Conservation (phyloP, 768 basidiomycete species). For the Postia placenta region DNA sequence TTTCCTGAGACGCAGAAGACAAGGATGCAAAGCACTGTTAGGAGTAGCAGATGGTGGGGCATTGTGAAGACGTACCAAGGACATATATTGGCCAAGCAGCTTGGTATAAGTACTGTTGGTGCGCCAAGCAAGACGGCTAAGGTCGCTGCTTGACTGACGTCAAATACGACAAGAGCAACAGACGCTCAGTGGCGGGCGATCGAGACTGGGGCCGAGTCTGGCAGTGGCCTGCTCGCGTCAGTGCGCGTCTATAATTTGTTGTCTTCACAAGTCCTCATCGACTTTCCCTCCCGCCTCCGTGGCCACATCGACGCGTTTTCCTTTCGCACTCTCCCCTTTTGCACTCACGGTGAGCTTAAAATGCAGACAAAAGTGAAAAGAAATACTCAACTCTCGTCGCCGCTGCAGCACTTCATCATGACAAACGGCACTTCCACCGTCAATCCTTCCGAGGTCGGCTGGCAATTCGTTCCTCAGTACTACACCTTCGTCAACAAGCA, state of each 20-base stretch:
- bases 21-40: constrained; percentile 43
- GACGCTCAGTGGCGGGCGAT: background rate
- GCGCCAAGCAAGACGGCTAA: background rate
- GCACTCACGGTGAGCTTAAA: constrained; percentile 8
- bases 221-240: constrained; percentile 10
- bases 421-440: constrained; percentile 37
- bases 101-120: background rate
- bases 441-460: constrained; percentile 93
- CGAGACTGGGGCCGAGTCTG: constrained; percentile 8
- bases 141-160: background rate
- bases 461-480: constrained; percentile 99
- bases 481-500: constrained; percentile 99
- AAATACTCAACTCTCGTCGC: background rate
- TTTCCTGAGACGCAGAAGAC: constrained; percentile 50
- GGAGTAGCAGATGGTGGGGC: constrained; percentile 11
- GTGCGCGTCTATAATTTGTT: constrained; percentile 22
- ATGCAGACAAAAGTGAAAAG: no score
- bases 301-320: constrained; percentile 16
- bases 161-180: background rate
- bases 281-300: constrained; percentile 17
- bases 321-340: constrained; percentile 27
- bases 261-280: constrained; percentile 15
- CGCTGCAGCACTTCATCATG: constrained; percentile 14
- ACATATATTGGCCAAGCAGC: background rate
- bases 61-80: constrained; percentile 10